A percentile compares a stretch with the other conserved stretches of the same genome.
Conservation (phyloP, 176 grass and related monocot species). For the Oryza meyeriana region DNA sequence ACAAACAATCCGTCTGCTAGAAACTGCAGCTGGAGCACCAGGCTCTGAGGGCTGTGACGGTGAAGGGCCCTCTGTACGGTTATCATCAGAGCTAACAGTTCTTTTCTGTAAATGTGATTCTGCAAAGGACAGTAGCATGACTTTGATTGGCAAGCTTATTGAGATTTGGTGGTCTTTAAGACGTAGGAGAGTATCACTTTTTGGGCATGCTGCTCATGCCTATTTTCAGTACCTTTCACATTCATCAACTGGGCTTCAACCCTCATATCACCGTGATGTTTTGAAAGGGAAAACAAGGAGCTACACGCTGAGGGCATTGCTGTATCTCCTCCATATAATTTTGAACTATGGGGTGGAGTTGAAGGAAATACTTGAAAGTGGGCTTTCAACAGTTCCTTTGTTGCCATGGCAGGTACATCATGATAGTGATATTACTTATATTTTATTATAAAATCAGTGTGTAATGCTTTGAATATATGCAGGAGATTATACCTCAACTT, state of each 20-base stretch:
- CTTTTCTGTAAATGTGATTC: constrained; percentile 57
- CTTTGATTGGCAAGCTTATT: constrained; percentile 62
- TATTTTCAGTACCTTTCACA: constrained; percentile 87
- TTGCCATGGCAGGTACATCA: constrained; percentile 79
- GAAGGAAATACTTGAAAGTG: constrained; percentile 67
- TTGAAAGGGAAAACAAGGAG: constrained; percentile 66
- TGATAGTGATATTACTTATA: constrained; percentile 18
- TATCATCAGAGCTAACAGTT: constrained; percentile 68
- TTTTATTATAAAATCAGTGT: constrained; percentile 2
- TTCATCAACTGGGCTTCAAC: constrained; percentile 66
- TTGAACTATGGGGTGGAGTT: constrained; percentile 89
- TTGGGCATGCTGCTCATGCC: constrained; percentile 78
- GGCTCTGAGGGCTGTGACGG: constrained; percentile 66
- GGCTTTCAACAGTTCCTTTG: constrained; percentile 71
- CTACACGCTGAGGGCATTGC: constrained; percentile 65
- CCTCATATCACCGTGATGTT: constrained; percentile 41
- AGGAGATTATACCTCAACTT: constrained; percentile 96
- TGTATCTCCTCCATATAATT: constrained; percentile 88
- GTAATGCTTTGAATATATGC: constrained; percentile 43
- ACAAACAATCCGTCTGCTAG: constrained; percentile 56
- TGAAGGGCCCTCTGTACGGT: constrained; percentile 51
- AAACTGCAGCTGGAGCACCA: constrained; percentile 65
- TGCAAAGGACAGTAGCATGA: constrained; percentile 39
- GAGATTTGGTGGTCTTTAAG: constrained; percentile 78
- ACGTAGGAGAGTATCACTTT: constrained; percentile 78